Percentiles rank a stretch among this genome's conserved stretches.
Evolutionary conservation across 768 basidiomycete species (phyloP).

Genomic region (Collybia mongolica): DNA sequence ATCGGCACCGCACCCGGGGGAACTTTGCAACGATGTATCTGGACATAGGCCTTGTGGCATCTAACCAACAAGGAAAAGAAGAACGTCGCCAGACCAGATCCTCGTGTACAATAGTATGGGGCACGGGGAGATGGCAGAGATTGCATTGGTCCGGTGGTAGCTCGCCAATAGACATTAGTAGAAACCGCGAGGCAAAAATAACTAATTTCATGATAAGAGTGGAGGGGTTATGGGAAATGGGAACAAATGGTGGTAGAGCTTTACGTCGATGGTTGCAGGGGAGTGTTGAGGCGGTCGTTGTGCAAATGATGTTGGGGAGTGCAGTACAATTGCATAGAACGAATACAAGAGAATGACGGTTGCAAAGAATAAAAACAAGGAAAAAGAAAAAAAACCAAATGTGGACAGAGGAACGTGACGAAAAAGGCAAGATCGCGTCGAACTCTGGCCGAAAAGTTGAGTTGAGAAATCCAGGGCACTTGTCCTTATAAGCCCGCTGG

Average conservation of each 20-base stretch:
- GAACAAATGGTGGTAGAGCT: not conserved
- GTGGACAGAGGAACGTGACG: conserved; percentile 9
- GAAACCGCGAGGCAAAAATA: not conserved
- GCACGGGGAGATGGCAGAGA: not conserved
- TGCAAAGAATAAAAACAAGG: not conserved
- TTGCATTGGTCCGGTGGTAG: not conserved
- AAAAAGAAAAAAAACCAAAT: conserved; percentile 2
- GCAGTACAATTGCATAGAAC: no score
- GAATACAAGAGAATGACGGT: not conserved
- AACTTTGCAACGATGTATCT: not conserved
- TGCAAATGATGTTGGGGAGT: not conserved
- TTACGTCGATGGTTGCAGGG: not conserved
- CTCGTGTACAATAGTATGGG: conserved; percentile 19
- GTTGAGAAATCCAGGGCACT: conserved; percentile 13
- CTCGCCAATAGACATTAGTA: not conserved
- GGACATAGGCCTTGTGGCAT: conserved; percentile 11
- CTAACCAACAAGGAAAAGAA: conserved; percentile 18
- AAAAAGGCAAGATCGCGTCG: conserved; percentile 20
- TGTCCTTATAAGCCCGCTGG: conserved; percentile 15
- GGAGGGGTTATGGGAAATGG: not conserved
- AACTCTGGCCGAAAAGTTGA: conserved; percentile 6
- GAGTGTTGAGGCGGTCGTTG: no score
- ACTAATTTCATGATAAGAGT: not conserved
- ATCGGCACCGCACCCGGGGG: conserved; percentile 1
- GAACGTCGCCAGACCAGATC: conserved; percentile 18